Conservation (phyloP, 495 filamentous ascomycete species). For the Aspergillus biplanus region DNA sequence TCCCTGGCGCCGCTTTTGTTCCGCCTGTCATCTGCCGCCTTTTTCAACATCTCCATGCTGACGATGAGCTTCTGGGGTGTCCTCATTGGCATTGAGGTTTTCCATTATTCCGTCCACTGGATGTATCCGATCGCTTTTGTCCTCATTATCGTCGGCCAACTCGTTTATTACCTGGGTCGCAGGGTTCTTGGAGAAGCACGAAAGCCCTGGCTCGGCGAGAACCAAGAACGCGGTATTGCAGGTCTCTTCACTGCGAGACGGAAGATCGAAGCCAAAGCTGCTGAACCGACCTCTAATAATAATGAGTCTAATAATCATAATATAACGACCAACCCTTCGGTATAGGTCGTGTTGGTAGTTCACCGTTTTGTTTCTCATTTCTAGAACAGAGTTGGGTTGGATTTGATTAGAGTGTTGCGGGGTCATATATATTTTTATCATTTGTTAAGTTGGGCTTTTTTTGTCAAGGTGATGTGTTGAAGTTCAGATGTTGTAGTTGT, state of each 20-base stretch:
- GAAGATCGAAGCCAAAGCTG: conserved; percentile 57
- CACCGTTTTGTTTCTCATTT: background rate
- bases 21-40: conserved; percentile 85
- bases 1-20: conserved; percentile 82
- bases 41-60: conserved; percentile 94
- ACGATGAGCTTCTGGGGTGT: conserved; percentile 98
- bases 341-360: background rate
- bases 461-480: no score
- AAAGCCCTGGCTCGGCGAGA: conserved; percentile 91
- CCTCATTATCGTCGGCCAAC: conserved; percentile 78
- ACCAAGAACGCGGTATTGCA: conserved; percentile 79
- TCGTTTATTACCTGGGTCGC: conserved; percentile 82
- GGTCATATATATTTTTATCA: no score
- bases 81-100: conserved; percentile 84
- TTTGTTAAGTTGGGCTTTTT: no score
- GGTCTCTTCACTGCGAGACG: conserved; percentile 88
- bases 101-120: conserved; percentile 79
- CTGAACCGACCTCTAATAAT: background rate
- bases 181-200: conserved; percentile 78
- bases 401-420: no score
- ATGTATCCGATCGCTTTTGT: conserved; percentile 97
- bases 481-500: no score
- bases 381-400: no score
- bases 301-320: background rate
- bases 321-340: background rate